phyloP scores from a whole-genome alignment of 1,139 yeast species.

The Nadsonia starkeyi-henricii region DNA sequence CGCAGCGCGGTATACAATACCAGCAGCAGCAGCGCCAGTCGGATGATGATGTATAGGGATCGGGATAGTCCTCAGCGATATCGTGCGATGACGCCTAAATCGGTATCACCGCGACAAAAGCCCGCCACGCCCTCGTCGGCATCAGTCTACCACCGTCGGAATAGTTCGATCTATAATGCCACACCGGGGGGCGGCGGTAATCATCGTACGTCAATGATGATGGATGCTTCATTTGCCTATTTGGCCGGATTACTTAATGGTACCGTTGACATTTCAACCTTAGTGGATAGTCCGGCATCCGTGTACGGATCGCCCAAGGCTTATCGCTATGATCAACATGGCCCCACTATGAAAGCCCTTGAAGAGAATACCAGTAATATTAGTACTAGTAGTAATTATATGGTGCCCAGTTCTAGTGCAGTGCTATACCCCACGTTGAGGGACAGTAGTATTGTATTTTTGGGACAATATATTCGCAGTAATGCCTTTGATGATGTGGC shows the following conservation, averaged over 20 bases:
- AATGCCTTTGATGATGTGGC: not conserved
- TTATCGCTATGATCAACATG: not conserved
- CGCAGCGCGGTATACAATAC: not conserved
- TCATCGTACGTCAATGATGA: constrained; percentile 4
- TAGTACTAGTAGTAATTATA: too few relatives aligned
- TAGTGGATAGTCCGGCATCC: not conserved
- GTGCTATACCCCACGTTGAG: constrained; percentile 18
- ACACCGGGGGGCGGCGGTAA: not conserved
- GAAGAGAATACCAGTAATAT: not conserved
- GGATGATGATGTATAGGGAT: not conserved
- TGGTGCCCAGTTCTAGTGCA: not conserved
- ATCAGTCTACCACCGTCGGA: constrained; percentile 1
- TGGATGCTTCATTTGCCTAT: constrained; percentile 4
- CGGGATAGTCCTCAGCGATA: not conserved
- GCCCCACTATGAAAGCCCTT: not conserved
- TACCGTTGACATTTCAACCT: constrained; percentile 2
- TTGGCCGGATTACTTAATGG: constrained; percentile 5
- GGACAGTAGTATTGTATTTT: constrained; percentile 20
- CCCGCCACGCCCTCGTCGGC: not conserved
- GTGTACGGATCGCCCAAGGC: constrained; percentile 1
- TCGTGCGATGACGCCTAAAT: not conserved
- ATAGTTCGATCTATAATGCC: constrained; percentile 1
- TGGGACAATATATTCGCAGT: constrained; percentile 19
- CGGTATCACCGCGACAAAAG: constrained; percentile 2
- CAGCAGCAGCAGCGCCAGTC: not conserved